phyloP scores from a whole-genome alignment of 2,329 filamentous ascomycete species.

The Teratosphaeria destructans region DNA sequence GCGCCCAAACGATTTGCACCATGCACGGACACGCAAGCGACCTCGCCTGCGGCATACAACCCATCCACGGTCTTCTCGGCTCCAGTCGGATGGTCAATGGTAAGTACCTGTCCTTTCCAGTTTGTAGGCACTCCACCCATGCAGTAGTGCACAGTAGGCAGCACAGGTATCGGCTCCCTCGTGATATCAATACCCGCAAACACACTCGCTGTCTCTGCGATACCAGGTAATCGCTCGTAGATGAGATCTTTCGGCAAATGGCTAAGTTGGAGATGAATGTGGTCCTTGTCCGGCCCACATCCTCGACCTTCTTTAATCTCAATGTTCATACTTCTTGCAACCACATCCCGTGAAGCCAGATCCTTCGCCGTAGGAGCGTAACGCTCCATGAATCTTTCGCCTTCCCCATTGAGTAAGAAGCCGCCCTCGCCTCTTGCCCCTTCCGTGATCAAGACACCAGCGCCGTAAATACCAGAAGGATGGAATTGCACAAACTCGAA shows the following conservation, averaged over 20 bases:
- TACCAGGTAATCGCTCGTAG: constrained; percentile 38
- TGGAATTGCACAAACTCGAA: constrained; percentile 45
- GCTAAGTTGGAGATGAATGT: constrained; percentile 38
- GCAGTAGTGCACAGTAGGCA: constrained; percentile 43
- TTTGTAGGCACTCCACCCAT: constrained; percentile 44
- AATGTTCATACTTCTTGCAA: constrained; percentile 39
- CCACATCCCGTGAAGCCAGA: constrained; percentile 39
- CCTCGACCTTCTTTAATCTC: constrained; percentile 40
- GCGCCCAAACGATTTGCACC: constrained; percentile 40
- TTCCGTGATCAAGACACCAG: constrained; percentile 41
- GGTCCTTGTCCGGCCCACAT: constrained; percentile 36
- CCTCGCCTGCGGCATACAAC: constrained; percentile 40
- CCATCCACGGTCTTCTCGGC: constrained; percentile 35
- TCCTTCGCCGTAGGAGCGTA: constrained; percentile 43
- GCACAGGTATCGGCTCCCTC: constrained; percentile 39
- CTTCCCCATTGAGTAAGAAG: constrained; percentile 39
- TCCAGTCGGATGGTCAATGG: constrained; percentile 26
- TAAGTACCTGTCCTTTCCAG: constrained; percentile 38
- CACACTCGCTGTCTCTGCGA: constrained; percentile 41
- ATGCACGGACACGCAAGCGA: constrained; percentile 40
- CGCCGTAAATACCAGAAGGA: constrained; percentile 41
- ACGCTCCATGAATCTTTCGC: constrained; percentile 43
- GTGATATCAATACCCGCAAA: constrained; percentile 42
- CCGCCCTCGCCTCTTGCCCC: constrained; percentile 41
- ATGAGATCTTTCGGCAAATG: constrained; percentile 39